These are phyloP conservation scores for Trichoderma harzianum DNA, from an alignment of 2,329 filamentous ascomycete species.

Conservation along the genomic window DNA sequence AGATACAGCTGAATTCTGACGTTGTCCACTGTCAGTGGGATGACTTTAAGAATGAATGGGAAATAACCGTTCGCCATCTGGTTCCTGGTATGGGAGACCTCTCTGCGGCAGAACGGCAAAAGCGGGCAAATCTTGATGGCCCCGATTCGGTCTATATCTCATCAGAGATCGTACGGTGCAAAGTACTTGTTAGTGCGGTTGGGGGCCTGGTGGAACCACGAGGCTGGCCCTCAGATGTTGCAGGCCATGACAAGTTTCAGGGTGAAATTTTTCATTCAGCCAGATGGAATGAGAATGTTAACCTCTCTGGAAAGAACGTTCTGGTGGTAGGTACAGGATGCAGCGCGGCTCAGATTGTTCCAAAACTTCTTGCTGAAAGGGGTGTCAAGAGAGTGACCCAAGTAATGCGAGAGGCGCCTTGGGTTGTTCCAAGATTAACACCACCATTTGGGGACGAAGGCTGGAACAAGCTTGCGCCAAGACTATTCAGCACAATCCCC, in stretches of 20 bases:
- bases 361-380: not conserved
- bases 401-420: not conserved
- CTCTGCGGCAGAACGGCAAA: not conserved
- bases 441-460: not conserved
- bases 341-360: not conserved
- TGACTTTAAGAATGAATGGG: not conserved
- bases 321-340: not conserved
- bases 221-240: not conserved
- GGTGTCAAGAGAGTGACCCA: not conserved
- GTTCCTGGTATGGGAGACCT: not conserved
- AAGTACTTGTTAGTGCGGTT: not conserved
- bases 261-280: not conserved
- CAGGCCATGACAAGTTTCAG: not conserved
- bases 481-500: not conserved
- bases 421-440: not conserved
- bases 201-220: not conserved
- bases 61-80: not conserved
- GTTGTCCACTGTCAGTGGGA: not conserved
- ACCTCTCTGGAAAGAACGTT: not conserved
- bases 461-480: not conserved
- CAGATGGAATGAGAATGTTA: not conserved
- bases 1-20: not conserved
- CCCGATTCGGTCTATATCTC: not conserved
- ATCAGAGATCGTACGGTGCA: not conserved
- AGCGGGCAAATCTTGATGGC: not conserved